Percentiles rank a stretch among this genome's conserved stretches.
Evolutionary conservation across 2,329 filamentous ascomycete genomes (phyloP).

Genomic region (Venturia carpophila): DNA sequence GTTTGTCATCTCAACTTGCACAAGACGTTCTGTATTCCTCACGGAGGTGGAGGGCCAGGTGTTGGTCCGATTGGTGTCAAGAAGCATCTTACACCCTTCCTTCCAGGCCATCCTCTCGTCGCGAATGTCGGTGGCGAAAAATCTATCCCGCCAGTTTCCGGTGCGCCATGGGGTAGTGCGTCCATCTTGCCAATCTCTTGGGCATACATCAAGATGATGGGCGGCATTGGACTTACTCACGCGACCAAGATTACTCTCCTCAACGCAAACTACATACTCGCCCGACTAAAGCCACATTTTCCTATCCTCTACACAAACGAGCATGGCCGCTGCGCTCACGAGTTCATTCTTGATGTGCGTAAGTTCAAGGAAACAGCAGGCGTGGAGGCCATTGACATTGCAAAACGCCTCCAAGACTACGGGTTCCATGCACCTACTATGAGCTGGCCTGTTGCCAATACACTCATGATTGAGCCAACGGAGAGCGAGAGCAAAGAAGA

Average conservation of each 20-base stretch:
- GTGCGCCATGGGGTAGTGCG: conserved; percentile 78
- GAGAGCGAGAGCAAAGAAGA: conserved; percentile 89
- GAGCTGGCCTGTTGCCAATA: conserved; percentile 92
- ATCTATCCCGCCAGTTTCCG: conserved; percentile 65
- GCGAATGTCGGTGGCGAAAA: conserved; percentile 45
- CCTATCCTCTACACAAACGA: conserved; percentile 89
- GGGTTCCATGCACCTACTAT: conserved; percentile 97
- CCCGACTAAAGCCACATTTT: conserved; percentile 78
- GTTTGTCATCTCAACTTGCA: conserved; percentile 96
- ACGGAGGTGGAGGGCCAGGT: conserved; percentile 88
- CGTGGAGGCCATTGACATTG: conserved; percentile 87
- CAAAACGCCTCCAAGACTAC: conserved; percentile 94
- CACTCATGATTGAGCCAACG: conserved; percentile 96
- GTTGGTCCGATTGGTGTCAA: conserved; percentile 93
- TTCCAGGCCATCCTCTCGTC: conserved; percentile 63
- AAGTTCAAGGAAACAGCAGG: conserved; percentile 75
- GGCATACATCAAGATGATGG: conserved; percentile 95
- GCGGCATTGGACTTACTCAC: conserved; percentile 68
- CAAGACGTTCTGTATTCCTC: conserved; percentile 98
- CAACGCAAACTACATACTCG: conserved; percentile 94
- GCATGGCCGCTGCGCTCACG: conserved; percentile 83
- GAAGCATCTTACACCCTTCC: conserved; percentile 64
- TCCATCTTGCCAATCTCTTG: conserved; percentile 91
- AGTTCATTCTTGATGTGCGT: conserved; percentile 89
- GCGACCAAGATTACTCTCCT: conserved; percentile 89